These are phyloP conservation scores for Ustilago bromivora DNA, from an alignment of 1,284 basidiomycete species.

Conservation along the genomic window DNA sequence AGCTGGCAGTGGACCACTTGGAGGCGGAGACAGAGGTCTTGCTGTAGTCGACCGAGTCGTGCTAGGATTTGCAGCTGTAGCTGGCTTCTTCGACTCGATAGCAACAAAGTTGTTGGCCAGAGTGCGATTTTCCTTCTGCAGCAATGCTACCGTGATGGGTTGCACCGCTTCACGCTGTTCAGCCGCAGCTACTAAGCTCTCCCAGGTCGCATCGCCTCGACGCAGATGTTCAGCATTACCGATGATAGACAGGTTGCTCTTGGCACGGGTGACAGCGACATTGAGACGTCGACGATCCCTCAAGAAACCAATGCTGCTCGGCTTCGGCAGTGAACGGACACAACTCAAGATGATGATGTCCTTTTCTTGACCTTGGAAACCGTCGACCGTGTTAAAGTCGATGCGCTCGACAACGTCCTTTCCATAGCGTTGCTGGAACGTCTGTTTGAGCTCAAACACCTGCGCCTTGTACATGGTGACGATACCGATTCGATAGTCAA, in stretches of 20 bases:
- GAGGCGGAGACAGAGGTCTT: neutral
- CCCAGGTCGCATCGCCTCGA: conserved; percentile 76
- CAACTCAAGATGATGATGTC: conserved; percentile 99
- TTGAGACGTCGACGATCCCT: conserved; percentile 73
- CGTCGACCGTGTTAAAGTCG: conserved; percentile 98
- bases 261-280: conserved; percentile 94
- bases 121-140: conserved; percentile 42
- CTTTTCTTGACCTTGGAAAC: conserved; percentile 99
- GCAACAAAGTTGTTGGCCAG: conserved; percentile 30
- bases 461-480: conserved; percentile 97
- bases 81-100: conserved; percentile 19
- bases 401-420: conserved; percentile 77
- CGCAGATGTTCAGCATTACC: conserved; percentile 85
- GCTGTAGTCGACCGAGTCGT: conserved; percentile 12
- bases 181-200: conserved; percentile 51
- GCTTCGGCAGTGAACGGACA: conserved; percentile 79
- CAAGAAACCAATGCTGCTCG: conserved; percentile 79
- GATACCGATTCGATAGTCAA: conserved; percentile 85
- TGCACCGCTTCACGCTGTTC: conserved; percentile 43
- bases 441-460: conserved; percentile 79
- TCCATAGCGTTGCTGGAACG: conserved; percentile 82
- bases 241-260: conserved; percentile 91
- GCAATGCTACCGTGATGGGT: conserved; percentile 35
- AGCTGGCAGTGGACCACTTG: too few relatives aligned
- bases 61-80: neutral